These are phyloP conservation scores for Stephanodiscus triporus DNA, from an alignment of 108 stramenopile genomes.

Conservation along the genomic window DNA sequence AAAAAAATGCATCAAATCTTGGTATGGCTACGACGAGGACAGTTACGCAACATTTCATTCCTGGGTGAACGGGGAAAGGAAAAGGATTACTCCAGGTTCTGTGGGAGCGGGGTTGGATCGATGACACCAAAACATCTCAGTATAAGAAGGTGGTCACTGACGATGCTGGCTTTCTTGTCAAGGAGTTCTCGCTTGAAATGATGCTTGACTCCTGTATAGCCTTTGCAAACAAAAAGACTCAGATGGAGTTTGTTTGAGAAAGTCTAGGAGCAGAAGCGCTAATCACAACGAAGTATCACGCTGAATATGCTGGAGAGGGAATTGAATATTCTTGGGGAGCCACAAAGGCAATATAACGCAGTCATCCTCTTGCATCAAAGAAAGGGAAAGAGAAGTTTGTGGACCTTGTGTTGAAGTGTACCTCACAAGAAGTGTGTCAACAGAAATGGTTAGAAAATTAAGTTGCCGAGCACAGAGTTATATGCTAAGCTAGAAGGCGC, in stretches of 20 bases:
- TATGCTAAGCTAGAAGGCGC: constrained; percentile 1
- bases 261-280: background rate
- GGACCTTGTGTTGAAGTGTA: background rate
- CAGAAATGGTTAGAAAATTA: constrained; percentile 8
- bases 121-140: no score
- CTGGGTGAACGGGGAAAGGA: no score
- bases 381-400: constrained; percentile 28
- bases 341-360: constrained; percentile 28
- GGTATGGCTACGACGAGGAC: no score
- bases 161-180: background rate
- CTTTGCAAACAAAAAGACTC: constrained; percentile 5
- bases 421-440: constrained; percentile 11
- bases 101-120: no score
- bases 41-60: no score
- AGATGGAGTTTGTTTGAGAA: background rate
- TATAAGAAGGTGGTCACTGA: background rate
- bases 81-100: no score
- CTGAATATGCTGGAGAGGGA: constrained; percentile 43
- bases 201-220: constrained; percentile 5
- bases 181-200: constrained; percentile 3
- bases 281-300: constrained; percentile 41
- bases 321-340: constrained; percentile 43
- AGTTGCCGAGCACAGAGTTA: constrained; percentile 5
- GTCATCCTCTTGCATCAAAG: constrained; percentile 19
- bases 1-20: no score